Evolutionary conservation across 768 basidiomycete species (phyloP), one percentile per base, ranked within the genome.

Genomic region (Trametes elegans): DNA sequence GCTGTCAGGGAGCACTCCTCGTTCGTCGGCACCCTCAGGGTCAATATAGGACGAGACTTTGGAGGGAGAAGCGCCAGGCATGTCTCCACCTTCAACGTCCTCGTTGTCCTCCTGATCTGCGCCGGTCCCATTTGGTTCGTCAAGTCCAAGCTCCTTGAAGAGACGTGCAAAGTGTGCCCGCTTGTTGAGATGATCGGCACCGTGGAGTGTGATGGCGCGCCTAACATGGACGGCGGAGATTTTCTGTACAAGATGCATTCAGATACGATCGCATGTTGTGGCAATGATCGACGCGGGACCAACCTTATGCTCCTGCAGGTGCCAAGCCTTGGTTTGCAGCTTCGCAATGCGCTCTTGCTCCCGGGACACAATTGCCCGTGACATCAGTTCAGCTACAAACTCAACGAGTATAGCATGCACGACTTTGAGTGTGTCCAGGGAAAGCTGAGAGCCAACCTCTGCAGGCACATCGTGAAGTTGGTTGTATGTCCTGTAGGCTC

Each of bases 311-410:
- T 68, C 68, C 11, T 73, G 72, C 3, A 74, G 49, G 42, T 76
- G 72, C 84, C 87, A 90, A 7, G 76, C 83, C 61, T 79, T 85
- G 42, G 79, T 79, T 18, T 78, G 76, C 35, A 73, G 71, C 68
- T 88, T 88, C 63, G 85, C 64, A 28, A 71, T 68, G 49, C 73
- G 67, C 60, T 87, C 87, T 53, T 84, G 79, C 61, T 87, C 84
- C 36, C 80, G 79, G 32, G 76, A 71, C 7, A 79, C 71, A 38
- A 88, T 76, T 19, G 78, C 73, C 29, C 74, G 75, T 50, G 80
- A 77, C 2, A 85, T 69, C 0, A 82, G 49, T 32, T 79, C 74
- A 7, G 76, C 74, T 14, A 78, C 72, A 60, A 88, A 90, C 28
- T 76, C 72, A 8, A 75, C 71, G 19, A 82, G 62, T 27, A 78